Base-by-base conservation (phyloP, 2,329 filamentous ascomycete genomes). In the Alternaria rosae region DNA sequence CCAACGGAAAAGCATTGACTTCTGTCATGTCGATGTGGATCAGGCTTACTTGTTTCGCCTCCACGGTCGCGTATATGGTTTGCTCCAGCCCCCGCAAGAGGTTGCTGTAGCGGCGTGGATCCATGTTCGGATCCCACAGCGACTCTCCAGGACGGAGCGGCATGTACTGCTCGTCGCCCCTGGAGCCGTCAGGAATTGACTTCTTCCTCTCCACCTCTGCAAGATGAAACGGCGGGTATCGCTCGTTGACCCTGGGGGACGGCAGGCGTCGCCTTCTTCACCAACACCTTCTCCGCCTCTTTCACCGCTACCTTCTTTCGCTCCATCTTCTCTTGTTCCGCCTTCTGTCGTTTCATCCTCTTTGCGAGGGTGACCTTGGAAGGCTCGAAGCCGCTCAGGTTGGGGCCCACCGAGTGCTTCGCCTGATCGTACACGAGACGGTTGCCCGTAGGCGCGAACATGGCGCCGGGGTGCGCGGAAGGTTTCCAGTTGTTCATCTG, bases 61-160 rank as follows among this genome's bases (percentile, higher is more conserved):
- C 13, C 20, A n/a, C n/a, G n/a, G n/a, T 21, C 5, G 26, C n/a
- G 5, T 20, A 13, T 15, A 13, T 15, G 44, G 20, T 12, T 20
- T 32, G 6, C 21, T 15, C 54, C 54, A 57, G 10, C 54, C 28
- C 5, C 28, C 44, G n/a, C 21, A 57, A 25, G 15, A 48, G 10
- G 43, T 57, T 57, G 21, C 25, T 30, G 43, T 28, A 38, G 3
- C 43, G 54, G 4, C 35, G 35, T 17, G 43, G 54, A 21, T 57
- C 10, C 21, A 57, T 48, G 3, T 25, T 43, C 12, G 53, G 42
- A 26, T 56, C 28, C 54, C 54, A 38, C 7, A 48, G 21, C n/a
- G 43, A 41, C 44, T 57, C 54, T 50, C 54, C 54, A 17, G 8
- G 43, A 17, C 15, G n/a, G 20, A 57, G 54, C 21, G 54, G 54